Base-by-base conservation (phyloP, 1,139 yeast species). In the Yamadazyma oceani region DNA sequence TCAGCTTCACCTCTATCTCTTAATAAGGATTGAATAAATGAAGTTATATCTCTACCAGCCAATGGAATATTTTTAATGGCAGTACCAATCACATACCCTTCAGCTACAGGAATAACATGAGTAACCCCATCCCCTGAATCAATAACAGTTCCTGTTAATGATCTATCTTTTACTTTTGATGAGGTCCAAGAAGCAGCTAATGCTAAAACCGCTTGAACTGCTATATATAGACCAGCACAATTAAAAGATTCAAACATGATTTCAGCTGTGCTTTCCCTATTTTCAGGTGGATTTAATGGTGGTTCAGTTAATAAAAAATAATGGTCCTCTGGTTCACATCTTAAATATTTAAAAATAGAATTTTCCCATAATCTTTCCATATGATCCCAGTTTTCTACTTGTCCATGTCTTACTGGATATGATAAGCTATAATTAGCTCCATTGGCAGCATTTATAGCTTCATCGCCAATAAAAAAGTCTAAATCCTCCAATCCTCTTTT, bases 311-410 rank as follows among this genome's bases (percentile, higher is more conserved):
- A 69, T 44, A 92, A 72, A 63, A 92, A 92, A 62, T 88, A 88
- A 57, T 92, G 99, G 64, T 92, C 99, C 62, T 92, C 99, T 6
- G 99, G 99, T 64, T 92, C 98, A 60, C 97, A 89, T 63, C 97
- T 80, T 54, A 92, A 75, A 61, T 92, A 92, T 66, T 92, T 90
- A 72, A 92, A 92, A 55, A 92, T 90, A 31, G 96, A 87, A 56
- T 86, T 86, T 60, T 92, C 97, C 99, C 99, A 92, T 64, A 89
- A 90, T 58, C 98, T 76, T 64, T 92, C 99, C 99, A 92, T 92
- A 60, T 92, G 97, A 66, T 94, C 98, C 99, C 99, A 92, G 60
- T 92, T 89, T 62, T 92, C 98, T 48, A 92, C 84, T 67, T 92
- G 98, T 16, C 99, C 99, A 57, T 92, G 98, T 61, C 87, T 85